phyloP scores from a whole-genome alignment of 495 filamentous ascomycete species.

The Hypoxylon fragiforme region DNA sequence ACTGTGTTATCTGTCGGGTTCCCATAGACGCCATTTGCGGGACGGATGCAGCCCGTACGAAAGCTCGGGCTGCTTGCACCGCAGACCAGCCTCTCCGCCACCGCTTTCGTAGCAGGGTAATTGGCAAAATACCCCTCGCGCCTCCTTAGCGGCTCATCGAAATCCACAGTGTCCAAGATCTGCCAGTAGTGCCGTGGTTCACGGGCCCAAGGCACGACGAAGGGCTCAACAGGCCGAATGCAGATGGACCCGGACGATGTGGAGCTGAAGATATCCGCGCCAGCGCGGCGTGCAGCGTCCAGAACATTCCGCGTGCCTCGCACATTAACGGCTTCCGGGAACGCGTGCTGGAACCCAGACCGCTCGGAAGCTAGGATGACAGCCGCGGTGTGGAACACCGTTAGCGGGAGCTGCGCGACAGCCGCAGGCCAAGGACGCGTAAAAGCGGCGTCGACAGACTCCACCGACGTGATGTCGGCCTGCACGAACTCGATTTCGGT shows the following conservation, averaged over 20 bases:
- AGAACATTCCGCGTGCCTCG: conserved; percentile 62
- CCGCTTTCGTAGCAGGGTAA: conserved; percentile 58
- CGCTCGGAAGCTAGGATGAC: conserved; percentile 51
- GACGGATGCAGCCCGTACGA: conserved; percentile 60
- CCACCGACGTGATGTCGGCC: conserved; percentile 46
- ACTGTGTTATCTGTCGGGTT: conserved; percentile 57
- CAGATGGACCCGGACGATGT: conserved; percentile 60
- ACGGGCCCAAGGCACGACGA: conserved; percentile 53
- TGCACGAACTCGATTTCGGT: conserved; percentile 42
- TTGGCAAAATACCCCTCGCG: conserved; percentile 61
- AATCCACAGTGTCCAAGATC: conserved; percentile 50
- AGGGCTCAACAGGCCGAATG: conserved; percentile 52
- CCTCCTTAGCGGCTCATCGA: conserved; percentile 43
- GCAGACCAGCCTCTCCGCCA: conserved; percentile 57
- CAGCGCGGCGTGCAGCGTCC: conserved; percentile 50
- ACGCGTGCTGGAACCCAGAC: conserved; percentile 39
- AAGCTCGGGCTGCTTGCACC: conserved; percentile 48
- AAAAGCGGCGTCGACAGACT: conserved; percentile 42
- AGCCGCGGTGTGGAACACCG: conserved; percentile 51
- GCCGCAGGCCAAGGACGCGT: conserved; percentile 40
- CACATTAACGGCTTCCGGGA: conserved; percentile 57
- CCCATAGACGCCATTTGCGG: conserved; percentile 63
- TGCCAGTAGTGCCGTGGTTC: conserved; percentile 50
- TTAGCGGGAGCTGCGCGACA: conserved; percentile 41
- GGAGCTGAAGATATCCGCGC: conserved; percentile 59